Conservation (phyloP, 176 grass and related monocot species). For the Zizania latifolia region DNA sequence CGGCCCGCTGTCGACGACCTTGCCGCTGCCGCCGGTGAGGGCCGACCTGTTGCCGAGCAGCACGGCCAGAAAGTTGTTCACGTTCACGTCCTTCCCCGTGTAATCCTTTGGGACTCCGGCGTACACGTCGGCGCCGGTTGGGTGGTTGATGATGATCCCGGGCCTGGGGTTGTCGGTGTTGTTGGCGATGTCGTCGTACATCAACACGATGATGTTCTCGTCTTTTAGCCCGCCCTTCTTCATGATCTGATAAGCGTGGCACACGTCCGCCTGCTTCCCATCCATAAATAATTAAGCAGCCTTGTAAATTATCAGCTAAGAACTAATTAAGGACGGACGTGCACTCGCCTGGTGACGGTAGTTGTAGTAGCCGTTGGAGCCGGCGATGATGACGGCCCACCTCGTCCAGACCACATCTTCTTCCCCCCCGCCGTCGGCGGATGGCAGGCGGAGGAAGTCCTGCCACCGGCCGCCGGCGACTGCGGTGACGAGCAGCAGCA, state of each 20-base stretch:
- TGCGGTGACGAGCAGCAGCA: conserved; percentile 2
- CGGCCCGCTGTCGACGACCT: conserved; percentile 65
- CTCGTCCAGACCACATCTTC: conserved; percentile 28
- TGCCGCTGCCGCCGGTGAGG: conserved; percentile 65
- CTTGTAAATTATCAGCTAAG: too few species aligned
- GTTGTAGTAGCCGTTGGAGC: conserved; percentile 65
- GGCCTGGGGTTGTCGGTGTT: conserved; percentile 55
- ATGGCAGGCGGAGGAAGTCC: conserved; percentile 49
- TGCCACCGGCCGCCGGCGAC: conserved; percentile 11
- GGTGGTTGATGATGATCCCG: conserved; percentile 74
- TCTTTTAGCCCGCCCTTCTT: conserved; percentile 77
- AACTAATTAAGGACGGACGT: too few species aligned
- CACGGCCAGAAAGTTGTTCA: conserved; percentile 58
- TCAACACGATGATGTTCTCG: conserved; percentile 78
- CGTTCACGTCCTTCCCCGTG: conserved; percentile 56
- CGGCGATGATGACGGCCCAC: conserved; percentile 83
- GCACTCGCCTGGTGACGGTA: conserved; percentile 91
- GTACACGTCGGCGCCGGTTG: conserved; percentile 64
- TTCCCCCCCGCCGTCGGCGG: conserved; percentile 24
- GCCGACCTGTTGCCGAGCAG: conserved; percentile 64
- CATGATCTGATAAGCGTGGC: conserved; percentile 87
- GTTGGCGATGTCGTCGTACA: conserved; percentile 84
- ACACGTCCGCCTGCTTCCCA: conserved; percentile 63
- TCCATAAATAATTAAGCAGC: not conserved
- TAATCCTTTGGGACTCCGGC: conserved; percentile 90